Evolutionary conservation across 768 basidiomycete species (phyloP).

Genomic region (Pleurotus tuber-regium): DNA sequence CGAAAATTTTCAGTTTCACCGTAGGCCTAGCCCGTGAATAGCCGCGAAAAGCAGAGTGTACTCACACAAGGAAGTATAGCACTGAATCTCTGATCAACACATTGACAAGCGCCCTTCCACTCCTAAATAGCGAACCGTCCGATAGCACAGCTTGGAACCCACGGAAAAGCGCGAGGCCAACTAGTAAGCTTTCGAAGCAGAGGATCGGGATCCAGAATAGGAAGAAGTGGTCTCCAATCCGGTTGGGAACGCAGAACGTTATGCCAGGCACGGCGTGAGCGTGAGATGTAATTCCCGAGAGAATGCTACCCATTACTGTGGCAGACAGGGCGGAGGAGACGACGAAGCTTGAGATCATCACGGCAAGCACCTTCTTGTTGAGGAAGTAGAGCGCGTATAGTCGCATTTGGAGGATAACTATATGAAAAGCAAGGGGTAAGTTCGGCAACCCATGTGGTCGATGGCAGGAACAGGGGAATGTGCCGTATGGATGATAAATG

Average conservation of each 20-base stretch:
- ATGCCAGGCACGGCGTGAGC: slow-evolving; percentile 18
- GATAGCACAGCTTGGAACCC: slow-evolving; percentile 43
- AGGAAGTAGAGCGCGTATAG: slow-evolving; percentile 60
- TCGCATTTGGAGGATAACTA: slow-evolving; percentile 61
- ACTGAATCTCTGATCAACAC: slow-evolving; percentile 57
- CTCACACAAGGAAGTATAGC: slow-evolving; percentile 56
- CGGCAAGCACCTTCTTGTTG: slow-evolving; percentile 45
- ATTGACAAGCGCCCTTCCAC: slow-evolving; percentile 41
- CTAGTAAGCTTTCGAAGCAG: slow-evolving; percentile 50
- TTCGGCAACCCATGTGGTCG: not conserved
- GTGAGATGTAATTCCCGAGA: slow-evolving; percentile 32
- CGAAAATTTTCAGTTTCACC: slow-evolving; percentile 1
- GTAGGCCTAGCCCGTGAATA: not conserved
- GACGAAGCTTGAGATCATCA: slow-evolving; percentile 44
- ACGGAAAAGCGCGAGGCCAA: slow-evolving; percentile 45
- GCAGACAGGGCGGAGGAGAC: slow-evolving; percentile 37
- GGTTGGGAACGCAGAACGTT: slow-evolving; percentile 41
- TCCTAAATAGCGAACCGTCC: slow-evolving; percentile 34
- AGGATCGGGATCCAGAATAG: slow-evolving; percentile 63
- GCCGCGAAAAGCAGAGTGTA: slow-evolving; percentile 4
- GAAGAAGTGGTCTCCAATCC: slow-evolving; percentile 42
- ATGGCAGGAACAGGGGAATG: slow-evolving; percentile 11
- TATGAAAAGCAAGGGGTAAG: not conserved
- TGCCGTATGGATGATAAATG: not conserved
- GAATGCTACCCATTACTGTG: slow-evolving; percentile 44